Conservation (phyloP, 352 stramenopile species). For the Globisporangium perplexum region DNA sequence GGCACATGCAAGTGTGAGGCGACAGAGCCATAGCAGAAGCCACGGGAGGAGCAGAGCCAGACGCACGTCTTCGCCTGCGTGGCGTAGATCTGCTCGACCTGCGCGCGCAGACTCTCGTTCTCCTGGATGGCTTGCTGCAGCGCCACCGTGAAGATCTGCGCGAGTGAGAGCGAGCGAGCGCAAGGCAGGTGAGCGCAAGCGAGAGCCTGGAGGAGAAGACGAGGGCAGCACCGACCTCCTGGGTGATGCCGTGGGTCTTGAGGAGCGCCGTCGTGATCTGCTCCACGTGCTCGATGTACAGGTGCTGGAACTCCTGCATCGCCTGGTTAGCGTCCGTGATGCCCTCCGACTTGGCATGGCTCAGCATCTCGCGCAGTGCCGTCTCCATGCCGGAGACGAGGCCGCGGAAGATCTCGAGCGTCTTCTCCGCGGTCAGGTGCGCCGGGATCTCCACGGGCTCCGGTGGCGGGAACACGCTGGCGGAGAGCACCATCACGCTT, state of each 20-base stretch:
- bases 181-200: neutral
- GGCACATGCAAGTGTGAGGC: neutral
- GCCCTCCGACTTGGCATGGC: slow-evolving; percentile 56
- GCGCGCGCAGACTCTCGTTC: slow-evolving; percentile 52
- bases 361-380: slow-evolving; percentile 75
- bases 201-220: too few relatives aligned
- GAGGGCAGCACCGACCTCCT: slow-evolving; percentile 28
- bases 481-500: too few relatives aligned
- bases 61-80: slow-evolving; percentile 67
- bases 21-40: neutral
- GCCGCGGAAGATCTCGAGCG: slow-evolving; percentile 52
- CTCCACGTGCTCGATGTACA: slow-evolving; percentile 73
- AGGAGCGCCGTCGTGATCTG: slow-evolving; percentile 61
- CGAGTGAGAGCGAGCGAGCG: neutral
- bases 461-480: slow-evolving; percentile 54
- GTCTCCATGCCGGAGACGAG: slow-evolving; percentile 73
- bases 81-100: slow-evolving; percentile 68
- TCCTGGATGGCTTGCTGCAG: slow-evolving; percentile 67
- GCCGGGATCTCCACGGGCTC: slow-evolving; percentile 54
- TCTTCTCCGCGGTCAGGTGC: slow-evolving; percentile 63
- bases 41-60: neutral
- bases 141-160: slow-evolving; percentile 48
- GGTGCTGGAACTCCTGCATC: slow-evolving; percentile 73
- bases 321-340: slow-evolving; percentile 64
- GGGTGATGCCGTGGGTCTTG: slow-evolving; percentile 54